A percentile compares a stretch with the other conserved stretches of the same genome.
These are phyloP conservation scores for Podila epicladia DNA, from an alignment of 192 early-diverging fungal species.

Conservation along the genomic window DNA sequence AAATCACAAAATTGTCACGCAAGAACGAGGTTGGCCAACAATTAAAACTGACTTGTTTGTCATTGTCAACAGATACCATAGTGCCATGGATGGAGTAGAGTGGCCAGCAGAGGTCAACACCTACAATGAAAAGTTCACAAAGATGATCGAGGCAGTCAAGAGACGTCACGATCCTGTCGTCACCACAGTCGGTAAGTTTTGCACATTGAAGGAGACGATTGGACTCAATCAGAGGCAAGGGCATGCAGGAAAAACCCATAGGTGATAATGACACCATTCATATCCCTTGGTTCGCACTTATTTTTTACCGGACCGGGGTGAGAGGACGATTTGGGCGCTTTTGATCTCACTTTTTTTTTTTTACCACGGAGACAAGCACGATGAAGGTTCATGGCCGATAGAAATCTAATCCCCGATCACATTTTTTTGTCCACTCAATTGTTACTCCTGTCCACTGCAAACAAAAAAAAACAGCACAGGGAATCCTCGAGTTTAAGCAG, in stretches of 20 bases:
- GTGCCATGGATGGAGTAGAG: conserved; percentile 59
- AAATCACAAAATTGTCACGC: not conserved
- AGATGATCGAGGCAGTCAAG: conserved; percentile 92
- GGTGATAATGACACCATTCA: not conserved
- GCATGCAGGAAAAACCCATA: no score
- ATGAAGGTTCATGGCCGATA: not conserved
- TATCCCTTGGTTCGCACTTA: not conserved
- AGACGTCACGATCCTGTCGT: conserved; percentile 93
- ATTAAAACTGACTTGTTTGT: not conserved
- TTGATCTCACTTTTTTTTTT: not conserved
- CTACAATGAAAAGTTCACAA: conserved; percentile 89
- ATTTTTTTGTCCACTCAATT: not conserved
- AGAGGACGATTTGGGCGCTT: not conserved
- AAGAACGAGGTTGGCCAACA: not conserved
- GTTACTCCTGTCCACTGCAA: no score
- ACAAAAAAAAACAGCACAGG: conserved; percentile 72
- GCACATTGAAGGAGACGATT: not conserved
- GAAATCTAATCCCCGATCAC: not conserved
- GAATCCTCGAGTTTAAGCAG: conserved; percentile 92
- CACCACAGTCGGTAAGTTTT: conserved; percentile 75
- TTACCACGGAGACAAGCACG: not conserved
- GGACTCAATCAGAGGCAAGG: not conserved
- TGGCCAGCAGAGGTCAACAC: conserved; percentile 75
- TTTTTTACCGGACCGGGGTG: not conserved
- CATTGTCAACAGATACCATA: conserved; percentile 61